A percentile compares a stretch with the other conserved stretches of the same genome.
Conservation (phyloP, 2,329 filamentous ascomycete genomes). For the Fusarium metavorans region DNA sequence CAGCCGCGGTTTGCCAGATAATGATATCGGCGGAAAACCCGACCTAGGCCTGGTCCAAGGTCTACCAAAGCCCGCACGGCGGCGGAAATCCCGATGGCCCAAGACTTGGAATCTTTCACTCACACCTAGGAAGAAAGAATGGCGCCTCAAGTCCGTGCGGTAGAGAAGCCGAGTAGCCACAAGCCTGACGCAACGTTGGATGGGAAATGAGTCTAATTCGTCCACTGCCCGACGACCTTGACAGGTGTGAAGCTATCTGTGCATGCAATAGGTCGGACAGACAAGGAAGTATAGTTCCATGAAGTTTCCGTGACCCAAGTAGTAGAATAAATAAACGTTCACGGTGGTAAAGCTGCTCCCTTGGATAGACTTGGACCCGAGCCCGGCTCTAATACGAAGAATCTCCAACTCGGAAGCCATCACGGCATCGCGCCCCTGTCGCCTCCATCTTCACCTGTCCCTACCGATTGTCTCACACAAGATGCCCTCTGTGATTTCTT, state of each 20-base stretch:
- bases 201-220: not conserved
- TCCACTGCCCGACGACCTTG: not conserved
- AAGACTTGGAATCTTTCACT: not conserved
- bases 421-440: not conserved
- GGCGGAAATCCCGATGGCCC: not conserved
- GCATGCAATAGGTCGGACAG: not conserved
- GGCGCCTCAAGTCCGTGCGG: not conserved
- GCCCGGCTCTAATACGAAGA: not conserved
- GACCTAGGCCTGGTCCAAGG: not conserved
- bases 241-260: not conserved
- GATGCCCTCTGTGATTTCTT: slow-evolving; percentile 62
- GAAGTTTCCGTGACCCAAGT: not conserved
- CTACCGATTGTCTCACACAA: not conserved
- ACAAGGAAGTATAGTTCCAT: not conserved
- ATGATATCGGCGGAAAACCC: not conserved
- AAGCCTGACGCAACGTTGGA: not conserved
- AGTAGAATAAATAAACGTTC: not conserved
- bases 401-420: not conserved
- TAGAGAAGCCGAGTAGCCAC: not conserved
- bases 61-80: not conserved
- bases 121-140: not conserved
- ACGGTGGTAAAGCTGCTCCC: not conserved
- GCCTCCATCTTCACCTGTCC: not conserved
- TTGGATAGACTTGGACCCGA: not conserved
- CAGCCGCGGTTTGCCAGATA: not conserved